A percentile compares a stretch with the other conserved stretches of the same genome.
phyloP scores from a whole-genome alignment of 441 rosid species.

The Manihot esculenta region DNA sequence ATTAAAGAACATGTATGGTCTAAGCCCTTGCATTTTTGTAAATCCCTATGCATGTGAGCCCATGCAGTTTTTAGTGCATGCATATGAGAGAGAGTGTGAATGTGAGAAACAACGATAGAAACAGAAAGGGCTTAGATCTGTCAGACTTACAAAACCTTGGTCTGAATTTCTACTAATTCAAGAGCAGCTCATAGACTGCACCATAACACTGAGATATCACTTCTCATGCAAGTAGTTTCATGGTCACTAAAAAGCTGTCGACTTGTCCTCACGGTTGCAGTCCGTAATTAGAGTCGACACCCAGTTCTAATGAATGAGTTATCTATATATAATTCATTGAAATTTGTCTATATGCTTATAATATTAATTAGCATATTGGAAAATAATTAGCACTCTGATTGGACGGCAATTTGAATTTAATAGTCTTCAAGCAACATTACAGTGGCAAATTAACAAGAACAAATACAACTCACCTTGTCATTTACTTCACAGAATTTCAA shows the following conservation, averaged over 20 bases:
- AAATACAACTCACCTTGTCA: slow-evolving; percentile 57
- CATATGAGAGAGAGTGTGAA: neutral
- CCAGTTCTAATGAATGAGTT: neutral
- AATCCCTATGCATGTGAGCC: neutral
- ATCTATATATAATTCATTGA: neutral
- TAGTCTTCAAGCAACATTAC: neutral
- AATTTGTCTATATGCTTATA: neutral
- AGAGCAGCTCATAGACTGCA: too few species aligned
- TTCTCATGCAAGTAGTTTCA: neutral
- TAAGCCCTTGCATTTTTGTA: neutral
- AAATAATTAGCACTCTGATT: neutral
- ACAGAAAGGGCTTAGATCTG: too few species aligned
- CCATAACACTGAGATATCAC: too few species aligned
- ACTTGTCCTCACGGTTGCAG: neutral
- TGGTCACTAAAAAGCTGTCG: too few species aligned
- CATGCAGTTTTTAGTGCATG: neutral
- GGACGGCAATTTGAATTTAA: too few species aligned
- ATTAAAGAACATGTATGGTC: too few species aligned
- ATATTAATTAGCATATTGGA: neutral
- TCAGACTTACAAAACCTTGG: too few species aligned
- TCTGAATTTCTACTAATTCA: too few species aligned
- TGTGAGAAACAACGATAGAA: neutral
- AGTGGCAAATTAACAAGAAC: neutral
- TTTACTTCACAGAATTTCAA: slow-evolving; percentile 90
- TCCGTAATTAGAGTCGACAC: neutral